Evolutionary conservation across 1,139 yeast species (phyloP), one percentile per base, ranked within the genome.

Genomic region (Kluyveromyces sp.): DNA sequence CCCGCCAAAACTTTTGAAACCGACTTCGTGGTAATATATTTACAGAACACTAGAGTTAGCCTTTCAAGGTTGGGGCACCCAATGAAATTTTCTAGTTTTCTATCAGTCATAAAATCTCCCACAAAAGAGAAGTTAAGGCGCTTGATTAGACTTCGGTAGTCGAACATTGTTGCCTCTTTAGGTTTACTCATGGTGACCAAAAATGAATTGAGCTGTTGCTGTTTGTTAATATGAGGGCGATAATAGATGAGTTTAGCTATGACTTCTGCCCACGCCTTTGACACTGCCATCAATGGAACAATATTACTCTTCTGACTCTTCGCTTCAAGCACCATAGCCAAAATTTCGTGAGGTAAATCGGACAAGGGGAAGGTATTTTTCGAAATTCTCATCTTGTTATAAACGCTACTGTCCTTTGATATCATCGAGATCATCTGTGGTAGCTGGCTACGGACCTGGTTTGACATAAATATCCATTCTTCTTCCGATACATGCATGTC

Each of bases 171-270:
- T 30, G 65, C 54, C 0, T 51, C 50, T 26, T 75, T 67, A 15
- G 77, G 71, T 19, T 72, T 54, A 42, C 64, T 68, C 81, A 83
- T 78, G 25, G 81, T 75, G 35, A 67, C 64, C 49, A 73, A 70
- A 42, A 83, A 73, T 45, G 75, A 71, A 30, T 54, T 60, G 39
- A 64, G 74, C 31, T 78, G 75, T 3, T 61, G 53, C 50, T 71
- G 76, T 53, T 74, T 76, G 57, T 74, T 83, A 67, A 77, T 83
- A 48, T 80, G 82, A 1, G 96, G 96, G 49, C 97, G 75, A 60
- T 86, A 85, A 94, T 96, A 89, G 34, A 89, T 69, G 44, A 83
- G 72, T 58, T 87, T 95, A 13, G 88, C 78, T 17, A 87, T 80
- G 39, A 86, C 69, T 51, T 79, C 77, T 26, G 89, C 87, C 83